phyloP scores from a whole-genome alignment of 306 rosid genomes.

The Abrus pulchellus region DNA sequence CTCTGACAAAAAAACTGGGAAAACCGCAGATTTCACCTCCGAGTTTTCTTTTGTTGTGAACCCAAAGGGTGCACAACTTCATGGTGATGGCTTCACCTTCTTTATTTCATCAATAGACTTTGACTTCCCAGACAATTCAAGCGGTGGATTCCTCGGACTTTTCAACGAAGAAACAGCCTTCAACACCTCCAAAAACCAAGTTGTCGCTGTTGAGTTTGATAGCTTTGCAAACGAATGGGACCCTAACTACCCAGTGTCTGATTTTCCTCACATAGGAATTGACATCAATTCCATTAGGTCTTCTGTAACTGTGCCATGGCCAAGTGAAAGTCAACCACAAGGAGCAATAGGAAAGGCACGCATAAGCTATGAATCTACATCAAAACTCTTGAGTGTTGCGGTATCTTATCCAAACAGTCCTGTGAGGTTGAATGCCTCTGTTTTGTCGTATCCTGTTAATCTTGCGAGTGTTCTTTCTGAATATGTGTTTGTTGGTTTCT shows the following conservation, averaged over 20 bases:
- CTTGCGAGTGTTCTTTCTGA: constrained; percentile 24
- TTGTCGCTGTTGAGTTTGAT: constrained; percentile 57
- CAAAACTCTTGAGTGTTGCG: constrained; percentile 1
- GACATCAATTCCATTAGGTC: constrained; percentile 49
- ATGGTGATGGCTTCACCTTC: constrained; percentile 56
- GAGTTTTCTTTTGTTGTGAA: constrained; percentile 43
- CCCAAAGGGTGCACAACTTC: not conserved
- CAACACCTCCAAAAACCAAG: not conserved
- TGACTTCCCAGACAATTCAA: not conserved
- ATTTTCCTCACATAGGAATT: constrained; percentile 56
- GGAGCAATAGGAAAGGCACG: constrained; percentile 39
- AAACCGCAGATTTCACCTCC: constrained; percentile 26
- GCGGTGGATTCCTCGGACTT: constrained; percentile 42
- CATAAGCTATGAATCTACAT: constrained; percentile 31
- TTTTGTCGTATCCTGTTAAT: not conserved
- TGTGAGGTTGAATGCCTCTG: not conserved
- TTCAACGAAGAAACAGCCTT: constrained; percentile 27
- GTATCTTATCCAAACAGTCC: constrained; percentile 39
- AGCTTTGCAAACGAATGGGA: constrained; percentile 47
- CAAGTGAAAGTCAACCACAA: not conserved
- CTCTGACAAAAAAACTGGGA: constrained; percentile 1
- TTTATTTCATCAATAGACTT: constrained; percentile 23
- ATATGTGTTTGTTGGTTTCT: constrained; percentile 39
- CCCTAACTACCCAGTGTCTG: not conserved
- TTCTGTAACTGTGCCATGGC: constrained; percentile 19